Evolutionary conservation across 129 eudicot genomes (phyloP).

Genomic region (Chrysanthemum lavandulifolium): DNA sequence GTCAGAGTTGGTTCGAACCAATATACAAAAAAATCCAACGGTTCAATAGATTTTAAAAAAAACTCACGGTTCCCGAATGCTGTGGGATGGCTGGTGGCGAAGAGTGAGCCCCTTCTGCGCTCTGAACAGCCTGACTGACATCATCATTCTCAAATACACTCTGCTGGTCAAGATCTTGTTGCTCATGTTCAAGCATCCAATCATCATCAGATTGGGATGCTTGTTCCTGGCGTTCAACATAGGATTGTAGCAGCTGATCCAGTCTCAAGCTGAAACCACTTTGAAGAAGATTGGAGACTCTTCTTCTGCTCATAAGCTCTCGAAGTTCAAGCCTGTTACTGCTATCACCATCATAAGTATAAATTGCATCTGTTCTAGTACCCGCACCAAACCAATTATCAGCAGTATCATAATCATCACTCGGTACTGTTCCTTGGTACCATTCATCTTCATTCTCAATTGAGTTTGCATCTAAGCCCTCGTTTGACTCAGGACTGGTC

Average conservation of each 20-base stretch:
- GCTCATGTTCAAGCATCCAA: slow-evolving; percentile 50
- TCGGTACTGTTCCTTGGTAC: slow-evolving; percentile 28
- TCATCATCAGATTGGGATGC: slow-evolving; percentile 45
- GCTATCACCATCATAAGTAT: slow-evolving; percentile 59
- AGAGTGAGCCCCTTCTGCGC: slow-evolving; percentile 29
- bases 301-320: slow-evolving; percentile 81
- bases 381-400: slow-evolving; percentile 48
- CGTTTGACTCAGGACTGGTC: slow-evolving; percentile 22
- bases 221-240: slow-evolving; percentile 60
- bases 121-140: slow-evolving; percentile 30
- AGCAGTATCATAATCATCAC: slow-evolving; percentile 21
- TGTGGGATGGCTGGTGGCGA: slow-evolving; percentile 15
- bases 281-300: slow-evolving; percentile 87
- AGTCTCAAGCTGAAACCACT: slow-evolving; percentile 86
- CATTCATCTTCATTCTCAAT: slow-evolving; percentile 33
- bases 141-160: slow-evolving; percentile 33
- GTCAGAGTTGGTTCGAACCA: background rate
- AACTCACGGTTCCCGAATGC: slow-evolving; percentile 55
- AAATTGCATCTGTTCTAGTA: slow-evolving; percentile 38
- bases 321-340: slow-evolving; percentile 53
- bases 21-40: background rate
- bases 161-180: slow-evolving; percentile 36
- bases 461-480: slow-evolving; percentile 35
- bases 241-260: slow-evolving; percentile 69
- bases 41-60: background rate